Evolutionary conservation across 495 filamentous ascomycete genomes (phyloP), one percentile per base, ranked within the genome.

Genomic region (Tuber umbilicatum): DNA sequence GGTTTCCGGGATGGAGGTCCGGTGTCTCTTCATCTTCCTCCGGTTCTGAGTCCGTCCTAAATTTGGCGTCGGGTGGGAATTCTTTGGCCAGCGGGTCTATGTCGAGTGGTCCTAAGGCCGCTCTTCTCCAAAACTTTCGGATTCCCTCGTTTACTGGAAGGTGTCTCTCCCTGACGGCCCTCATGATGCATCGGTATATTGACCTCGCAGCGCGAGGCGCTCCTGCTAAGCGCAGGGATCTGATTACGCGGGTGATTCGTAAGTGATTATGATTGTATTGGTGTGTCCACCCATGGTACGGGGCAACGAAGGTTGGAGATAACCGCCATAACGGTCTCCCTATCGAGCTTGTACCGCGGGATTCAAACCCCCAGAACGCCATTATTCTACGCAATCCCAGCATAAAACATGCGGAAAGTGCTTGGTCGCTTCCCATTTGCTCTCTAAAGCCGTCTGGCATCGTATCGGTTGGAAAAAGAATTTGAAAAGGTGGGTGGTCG

Each of bases 341-440:
- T 5, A 27, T 64, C 27, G 27, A 16, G 55, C 55, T 35, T 64
- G 14, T 7, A 1, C 31, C 55, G 27, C 55, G 55, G 16, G 1
- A 31, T 4, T 64, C 27, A 35, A 64, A 64, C 0, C 55, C 55
- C 55, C 55, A 64, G 55, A 64, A 64, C 19, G 2, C 14, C 55
- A 64, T 64, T 16, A 35, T 14, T 35, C 55, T 64, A 64, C 31
- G 27, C 55, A 64, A 4, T 6, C 27, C 27, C 6, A 64, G 27
- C 12, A 64, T 17, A 14, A 5, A 64, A 64, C 27, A 35, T 16
- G 0, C 14, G 14, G 4, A 0, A 31, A 64, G 7, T 9, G 4
- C 5, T 6, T 0, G 27, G 27, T 1, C 2, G 2, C 1, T 0
- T 0, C 2, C 4, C 3, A 64, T 17, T 17, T 12, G 14, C 27